Percentiles rank a stretch among this genome's conserved stretches.
phyloP scores from a whole-genome alignment of 345 rosid species.

The Dipteronia sinensis region DNA sequence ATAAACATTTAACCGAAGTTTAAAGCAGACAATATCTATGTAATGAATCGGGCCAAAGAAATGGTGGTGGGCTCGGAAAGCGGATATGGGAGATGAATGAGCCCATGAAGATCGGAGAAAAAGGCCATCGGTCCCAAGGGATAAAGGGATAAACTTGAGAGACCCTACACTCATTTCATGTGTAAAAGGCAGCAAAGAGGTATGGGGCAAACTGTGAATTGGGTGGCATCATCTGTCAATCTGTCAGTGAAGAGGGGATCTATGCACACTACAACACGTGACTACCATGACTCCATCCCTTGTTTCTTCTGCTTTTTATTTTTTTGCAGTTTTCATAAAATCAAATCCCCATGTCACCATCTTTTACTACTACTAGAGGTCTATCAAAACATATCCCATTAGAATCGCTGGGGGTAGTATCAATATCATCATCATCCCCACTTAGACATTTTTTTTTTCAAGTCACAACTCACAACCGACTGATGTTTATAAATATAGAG shows the following conservation, averaged over 20 bases:
- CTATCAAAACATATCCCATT: too few relatives aligned
- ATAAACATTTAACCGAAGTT: too few relatives aligned
- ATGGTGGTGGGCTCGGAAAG: too few relatives aligned
- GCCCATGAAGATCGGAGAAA: not conserved
- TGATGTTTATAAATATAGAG: not conserved
- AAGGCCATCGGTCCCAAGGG: not conserved
- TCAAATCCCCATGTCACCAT: not conserved
- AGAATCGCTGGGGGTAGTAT: too few relatives aligned
- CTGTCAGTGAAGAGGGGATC: slow-evolving; percentile 2
- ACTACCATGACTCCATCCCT: not conserved
- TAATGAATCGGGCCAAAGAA: not conserved
- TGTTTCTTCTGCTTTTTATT: not conserved
- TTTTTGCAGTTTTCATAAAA: not conserved
- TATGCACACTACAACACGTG: not conserved
- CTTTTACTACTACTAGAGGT: not conserved
- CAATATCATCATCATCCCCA: too few relatives aligned
- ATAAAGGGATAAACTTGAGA: not conserved
- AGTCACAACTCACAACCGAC: not conserved
- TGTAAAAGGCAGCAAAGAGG: not conserved
- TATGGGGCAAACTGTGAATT: slow-evolving; percentile 4
- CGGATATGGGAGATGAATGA: too few relatives aligned
- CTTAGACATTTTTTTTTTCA: too few relatives aligned
- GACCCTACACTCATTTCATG: not conserved
- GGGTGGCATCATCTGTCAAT: not conserved
- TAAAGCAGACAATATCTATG: too few relatives aligned